Evolutionary conservation across 2,329 filamentous ascomycete species (phyloP), one percentile per base, ranked within the genome.

Genomic region (Sporothrix globosa): DNA sequence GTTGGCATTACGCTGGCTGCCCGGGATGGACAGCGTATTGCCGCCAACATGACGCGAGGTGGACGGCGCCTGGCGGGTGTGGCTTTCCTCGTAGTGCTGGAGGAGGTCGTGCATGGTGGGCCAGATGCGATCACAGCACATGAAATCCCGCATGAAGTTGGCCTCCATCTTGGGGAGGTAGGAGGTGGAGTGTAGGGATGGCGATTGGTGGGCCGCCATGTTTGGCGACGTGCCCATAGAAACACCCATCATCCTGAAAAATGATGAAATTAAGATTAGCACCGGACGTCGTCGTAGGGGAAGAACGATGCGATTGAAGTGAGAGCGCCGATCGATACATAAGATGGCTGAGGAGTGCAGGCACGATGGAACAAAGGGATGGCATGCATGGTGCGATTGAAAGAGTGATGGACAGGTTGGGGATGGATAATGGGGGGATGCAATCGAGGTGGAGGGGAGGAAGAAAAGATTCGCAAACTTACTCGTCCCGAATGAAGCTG

Each of bases 401-500:
- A 44, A 14, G 11, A 1, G 21, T 1, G 30, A 21, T 56, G 10
- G 53, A 56, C 24, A 56, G 14, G 14, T 24, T 61, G 11, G 58
- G n/a, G n/a, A 34, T 54, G 54, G 11, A 50, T 58, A 21, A 39
- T 66, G 68, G 10, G 14, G 44, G 30, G n/a, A 19, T 39, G 27
- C 53, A 19, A 30, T 58, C 19, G 34, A 17, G 44, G 27, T 53
- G 41, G 50, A 67, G 3, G 14, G 11, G 24, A 53, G 21, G 24
- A 14, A 63, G 30, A 27, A 56, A 5, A 9, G n/a, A 60, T 19
- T 30, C 27, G 27, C 9, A 34, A 46, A 84, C 95, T 89, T 89
- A 99, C 96, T 99, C 96, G 83, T 99, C 95, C 80, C 92, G 88
- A 80, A 99, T 96, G 85, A 96, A 98, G 78, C 95, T 98, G 73